phyloP scores from a whole-genome alignment of 768 basidiomycete species.

The Lactarius akahatsu region DNA sequence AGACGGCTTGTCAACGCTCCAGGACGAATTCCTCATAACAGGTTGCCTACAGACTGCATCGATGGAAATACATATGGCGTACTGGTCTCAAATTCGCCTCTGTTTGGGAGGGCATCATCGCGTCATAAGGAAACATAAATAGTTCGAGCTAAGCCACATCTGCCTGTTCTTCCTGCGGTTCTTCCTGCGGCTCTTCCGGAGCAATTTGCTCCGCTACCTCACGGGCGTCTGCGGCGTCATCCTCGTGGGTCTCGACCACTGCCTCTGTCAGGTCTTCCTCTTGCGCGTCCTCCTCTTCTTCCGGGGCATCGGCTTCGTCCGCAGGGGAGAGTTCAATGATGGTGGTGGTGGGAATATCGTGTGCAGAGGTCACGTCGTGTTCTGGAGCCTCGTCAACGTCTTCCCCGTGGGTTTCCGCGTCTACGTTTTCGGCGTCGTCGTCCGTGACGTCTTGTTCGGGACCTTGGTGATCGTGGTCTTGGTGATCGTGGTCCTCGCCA shows the following conservation, averaged over 20 bases:
- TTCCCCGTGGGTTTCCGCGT: neutral
- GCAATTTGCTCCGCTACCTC: conserved; percentile 24
- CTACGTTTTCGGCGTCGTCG: conserved; percentile 19
- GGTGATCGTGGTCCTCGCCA: conserved; percentile 9
- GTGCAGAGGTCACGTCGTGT: conserved; percentile 23
- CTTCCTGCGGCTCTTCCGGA: conserved; percentile 11
- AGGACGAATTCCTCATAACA: neutral
- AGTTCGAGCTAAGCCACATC: conserved; percentile 11
- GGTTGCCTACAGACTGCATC: neutral
- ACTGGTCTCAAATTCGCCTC: neutral
- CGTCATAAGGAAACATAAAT: conserved; percentile 25
- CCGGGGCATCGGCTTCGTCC: conserved; percentile 12
- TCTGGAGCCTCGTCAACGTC: conserved; percentile 7
- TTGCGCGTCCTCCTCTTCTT: conserved; percentile 26
- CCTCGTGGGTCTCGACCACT: conserved; percentile 17
- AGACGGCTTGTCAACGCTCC: neutral
- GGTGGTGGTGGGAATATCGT: conserved; percentile 15
- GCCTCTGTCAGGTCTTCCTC: conserved; percentile 29
- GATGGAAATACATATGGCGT: conserved; percentile 11
- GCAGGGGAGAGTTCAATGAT: conserved; percentile 25
- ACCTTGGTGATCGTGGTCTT: conserved; percentile 14
- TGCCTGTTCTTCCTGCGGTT: neutral
- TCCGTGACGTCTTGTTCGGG: conserved; percentile 27
- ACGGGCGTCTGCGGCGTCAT: conserved; percentile 19
- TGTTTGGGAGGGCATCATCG: neutral